phyloP scores from a whole-genome alignment of 176 grass and related monocot species.

The Triticum monococcum region DNA sequence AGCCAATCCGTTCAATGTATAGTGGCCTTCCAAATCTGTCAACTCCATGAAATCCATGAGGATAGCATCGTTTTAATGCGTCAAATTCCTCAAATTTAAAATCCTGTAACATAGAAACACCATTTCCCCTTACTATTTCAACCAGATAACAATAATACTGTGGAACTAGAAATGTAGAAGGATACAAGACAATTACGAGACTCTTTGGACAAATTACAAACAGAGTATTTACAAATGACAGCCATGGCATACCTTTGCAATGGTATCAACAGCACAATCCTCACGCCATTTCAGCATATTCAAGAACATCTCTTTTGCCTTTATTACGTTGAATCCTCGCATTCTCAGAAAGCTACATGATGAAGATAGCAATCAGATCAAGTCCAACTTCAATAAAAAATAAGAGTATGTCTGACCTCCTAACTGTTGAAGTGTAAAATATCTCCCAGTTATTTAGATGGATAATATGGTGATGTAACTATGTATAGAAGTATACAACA shows the following conservation, averaged over 20 bases:
- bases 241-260: conserved; percentile 60
- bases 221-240: conserved; percentile 20
- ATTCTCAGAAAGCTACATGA: conserved; percentile 81
- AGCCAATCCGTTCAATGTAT: conserved; percentile 86
- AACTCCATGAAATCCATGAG: conserved; percentile 94
- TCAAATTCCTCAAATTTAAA: conserved; percentile 87
- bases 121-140: conserved; percentile 3
- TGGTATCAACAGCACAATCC: conserved; percentile 65
- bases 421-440: conserved; percentile 16
- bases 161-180: background rate
- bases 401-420: background rate
- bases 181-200: background rate
- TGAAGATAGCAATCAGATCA: conserved; percentile 18
- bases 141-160: background rate
- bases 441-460: background rate
- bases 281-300: conserved; percentile 98
- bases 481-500: conserved; percentile 2
- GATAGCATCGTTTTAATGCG: conserved; percentile 81
- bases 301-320: conserved; percentile 86
- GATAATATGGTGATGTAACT: background rate
- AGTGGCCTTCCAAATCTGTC: conserved; percentile 84
- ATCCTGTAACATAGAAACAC: conserved; percentile 54
- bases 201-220: conserved; percentile 8
- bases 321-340: conserved; percentile 66
- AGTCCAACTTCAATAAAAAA: conserved; percentile 10